Base-by-base conservation (phyloP, 176 grass and related monocot species). In the Triticum turgidum region DNA sequence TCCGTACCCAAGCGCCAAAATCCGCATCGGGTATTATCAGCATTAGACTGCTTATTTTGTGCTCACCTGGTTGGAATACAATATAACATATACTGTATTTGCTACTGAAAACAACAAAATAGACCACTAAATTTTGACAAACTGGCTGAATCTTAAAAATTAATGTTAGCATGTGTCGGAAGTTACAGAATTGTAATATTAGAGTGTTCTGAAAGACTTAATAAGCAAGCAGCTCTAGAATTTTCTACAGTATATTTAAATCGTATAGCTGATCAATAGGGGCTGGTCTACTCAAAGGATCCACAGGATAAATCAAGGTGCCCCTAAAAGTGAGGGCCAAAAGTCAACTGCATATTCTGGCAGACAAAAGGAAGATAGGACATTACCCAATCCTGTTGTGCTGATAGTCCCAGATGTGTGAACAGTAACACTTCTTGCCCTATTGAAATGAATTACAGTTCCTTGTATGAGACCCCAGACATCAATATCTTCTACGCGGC, bases 401-500 rank as follows among this genome's bases (percentile, higher is more conserved):
- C 89, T 97, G 87, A 99, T 99, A 75, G 56, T 93, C 58, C 97
- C 97, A 75, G 94, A 90, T 88, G 87, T 87, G 80, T 91, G 89
- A 44, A 99, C 97, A 67, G 75, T 89, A 47, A 99, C 78, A 83
- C 87, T 97, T 88, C 94, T 86, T 79, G 94, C 92, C 70, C 89
- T 91, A 68, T 99, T 95, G 84, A 99, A 99, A 94, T 99, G 97
- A 83, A 99, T 68, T 76, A 99, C 97, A 70, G 94, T 90, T 90
- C 97, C 97, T 90, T 97, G 82, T 75, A 99, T 33, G 75, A 94
- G 90, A 76, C 97, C 97, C 80, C 86, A 90, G 29, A 99, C 94
- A 81, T 99, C 94, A 91, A 99, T 91, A 89, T 97, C 97, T 94
- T 99, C 97, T 84, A 99, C 94, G 33, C 97, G 97, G 73, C 97